Conservation (phyloP, 768 basidiomycete species). For the Inosperma sp. region DNA sequence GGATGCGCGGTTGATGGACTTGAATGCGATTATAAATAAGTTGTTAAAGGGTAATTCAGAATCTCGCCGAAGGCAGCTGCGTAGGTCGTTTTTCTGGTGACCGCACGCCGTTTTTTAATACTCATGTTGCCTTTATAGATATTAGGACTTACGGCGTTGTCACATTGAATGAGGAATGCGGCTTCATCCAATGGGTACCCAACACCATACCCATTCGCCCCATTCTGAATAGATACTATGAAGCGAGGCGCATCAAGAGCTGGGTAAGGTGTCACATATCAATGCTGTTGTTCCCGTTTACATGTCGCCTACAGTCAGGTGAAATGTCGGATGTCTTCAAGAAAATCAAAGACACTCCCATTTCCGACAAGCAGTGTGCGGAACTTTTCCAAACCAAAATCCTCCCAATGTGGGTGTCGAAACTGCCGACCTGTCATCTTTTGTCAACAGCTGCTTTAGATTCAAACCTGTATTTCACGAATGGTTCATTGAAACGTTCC, state of each 20-base stretch:
- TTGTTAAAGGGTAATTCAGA: constrained; percentile 91
- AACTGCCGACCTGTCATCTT: background rate
- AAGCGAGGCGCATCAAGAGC: constrained; percentile 34
- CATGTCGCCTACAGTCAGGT: constrained; percentile 3
- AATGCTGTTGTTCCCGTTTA: background rate
- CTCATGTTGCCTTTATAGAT: constrained; percentile 47
- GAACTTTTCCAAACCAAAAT: constrained; percentile 51
- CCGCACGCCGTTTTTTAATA: too few species aligned
- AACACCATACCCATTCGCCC: constrained; percentile 82
- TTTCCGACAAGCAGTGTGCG: constrained; percentile 45
- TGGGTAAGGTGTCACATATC: constrained; percentile 35
- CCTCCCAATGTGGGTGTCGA: constrained; percentile 47
- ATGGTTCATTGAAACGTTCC: constrained; percentile 97
- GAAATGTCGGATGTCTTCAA: constrained; percentile 46
- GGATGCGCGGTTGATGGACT: constrained; percentile 96
- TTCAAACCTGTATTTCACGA: constrained; percentile 89
- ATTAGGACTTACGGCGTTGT: constrained; percentile 99
- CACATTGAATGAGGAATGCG: constrained; percentile 94
- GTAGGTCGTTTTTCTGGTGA: constrained; percentile 44
- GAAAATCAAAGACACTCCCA: constrained; percentile 43
- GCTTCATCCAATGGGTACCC: constrained; percentile 97
- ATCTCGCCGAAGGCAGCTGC: constrained; percentile 82
- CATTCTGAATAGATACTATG: constrained; percentile 67
- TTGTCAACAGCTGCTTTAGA: constrained; percentile 31
- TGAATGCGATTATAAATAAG: constrained; percentile 97